A percentile compares a stretch with the other conserved stretches of the same genome.
phyloP scores from a whole-genome alignment of 2,329 filamentous ascomycete species.

The Colletotrichum aenigma region DNA sequence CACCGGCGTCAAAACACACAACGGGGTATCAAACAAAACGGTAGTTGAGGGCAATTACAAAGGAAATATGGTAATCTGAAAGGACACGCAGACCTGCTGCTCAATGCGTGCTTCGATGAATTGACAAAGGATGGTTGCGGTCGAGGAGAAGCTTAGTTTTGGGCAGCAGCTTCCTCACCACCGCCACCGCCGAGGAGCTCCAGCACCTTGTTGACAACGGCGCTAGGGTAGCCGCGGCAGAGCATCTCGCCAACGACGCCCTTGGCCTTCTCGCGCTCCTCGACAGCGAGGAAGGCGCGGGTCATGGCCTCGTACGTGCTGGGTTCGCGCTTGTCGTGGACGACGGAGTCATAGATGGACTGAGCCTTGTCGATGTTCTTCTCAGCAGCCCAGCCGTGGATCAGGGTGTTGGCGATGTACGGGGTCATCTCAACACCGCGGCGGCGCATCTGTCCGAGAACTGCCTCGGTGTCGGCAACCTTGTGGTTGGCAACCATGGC shows the following conservation, averaged over 20 bases:
- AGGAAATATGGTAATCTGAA: conserved; percentile 19
- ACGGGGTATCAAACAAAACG: conserved; percentile 32
- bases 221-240: conserved; percentile 84
- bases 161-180: conserved; percentile 40
- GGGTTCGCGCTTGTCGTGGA: conserved; percentile 82
- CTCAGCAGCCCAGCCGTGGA: conserved; percentile 92
- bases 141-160: conserved; percentile 10
- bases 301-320: conserved; percentile 99
- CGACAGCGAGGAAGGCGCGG: conserved; percentile 83
- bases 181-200: conserved; percentile 76
- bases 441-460: conserved; percentile 77
- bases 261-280: conserved; percentile 79
- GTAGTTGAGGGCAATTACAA: conserved; percentile 27
- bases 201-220: conserved; percentile 91
- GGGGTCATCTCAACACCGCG: conserved; percentile 85
- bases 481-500: conserved; percentile 94
- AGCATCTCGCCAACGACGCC: conserved; percentile 88
- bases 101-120: conserved; percentile 7
- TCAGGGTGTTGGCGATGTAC: conserved; percentile 97
- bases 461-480: conserved; percentile 74
- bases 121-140: conserved; percentile 14
- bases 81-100: conserved; percentile 3
- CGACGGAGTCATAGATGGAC: conserved; percentile 79
- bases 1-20: conserved; percentile 19
- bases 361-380: conserved; percentile 81